These are phyloP conservation scores for Jackrogersella minutella DNA, from an alignment of 495 filamentous ascomycete genomes.

Conservation along the genomic window DNA sequence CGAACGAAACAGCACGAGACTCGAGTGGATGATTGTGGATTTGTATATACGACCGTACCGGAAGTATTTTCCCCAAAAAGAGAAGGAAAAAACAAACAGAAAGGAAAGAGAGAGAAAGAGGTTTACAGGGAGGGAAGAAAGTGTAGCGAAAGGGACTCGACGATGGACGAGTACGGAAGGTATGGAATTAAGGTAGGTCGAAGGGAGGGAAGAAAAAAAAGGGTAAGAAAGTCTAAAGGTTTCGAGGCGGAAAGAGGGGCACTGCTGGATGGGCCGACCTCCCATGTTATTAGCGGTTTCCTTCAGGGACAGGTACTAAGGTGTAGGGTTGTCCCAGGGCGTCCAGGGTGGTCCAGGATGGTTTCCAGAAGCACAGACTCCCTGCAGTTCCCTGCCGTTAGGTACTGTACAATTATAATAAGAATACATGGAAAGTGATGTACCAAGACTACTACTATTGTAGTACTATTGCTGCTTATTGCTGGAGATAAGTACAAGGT, in stretches of 20 bases:
- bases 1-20: conserved; percentile 31
- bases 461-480: not conserved
- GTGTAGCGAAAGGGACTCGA: conserved; percentile 39
- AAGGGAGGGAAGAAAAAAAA: conserved; percentile 36
- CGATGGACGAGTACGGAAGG: conserved; percentile 29
- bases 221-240: too few species aligned
- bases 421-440: too few species aligned
- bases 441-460: not conserved
- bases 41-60: conserved; percentile 34
- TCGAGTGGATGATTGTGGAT: conserved; percentile 19
- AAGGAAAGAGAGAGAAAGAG: conserved; percentile 19
- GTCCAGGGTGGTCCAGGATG: too few species aligned
- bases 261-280: conserved; percentile 40
- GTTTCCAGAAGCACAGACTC: conserved; percentile 8
- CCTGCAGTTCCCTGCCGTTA: not conserved
- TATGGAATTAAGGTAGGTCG: conserved; percentile 38
- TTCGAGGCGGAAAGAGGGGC: conserved; percentile 43
- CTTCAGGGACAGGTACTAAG: conserved; percentile 22
- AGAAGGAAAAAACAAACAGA: conserved; percentile 29
- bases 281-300: conserved; percentile 38
- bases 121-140: conserved; percentile 27
- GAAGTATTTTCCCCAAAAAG: conserved; percentile 16
- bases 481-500: not conserved
- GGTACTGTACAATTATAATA: too few species aligned
- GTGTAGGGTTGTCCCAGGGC: not conserved